Conservation (phyloP, 1,284 basidiomycete species). For the Apiotrichum sp. region DNA sequence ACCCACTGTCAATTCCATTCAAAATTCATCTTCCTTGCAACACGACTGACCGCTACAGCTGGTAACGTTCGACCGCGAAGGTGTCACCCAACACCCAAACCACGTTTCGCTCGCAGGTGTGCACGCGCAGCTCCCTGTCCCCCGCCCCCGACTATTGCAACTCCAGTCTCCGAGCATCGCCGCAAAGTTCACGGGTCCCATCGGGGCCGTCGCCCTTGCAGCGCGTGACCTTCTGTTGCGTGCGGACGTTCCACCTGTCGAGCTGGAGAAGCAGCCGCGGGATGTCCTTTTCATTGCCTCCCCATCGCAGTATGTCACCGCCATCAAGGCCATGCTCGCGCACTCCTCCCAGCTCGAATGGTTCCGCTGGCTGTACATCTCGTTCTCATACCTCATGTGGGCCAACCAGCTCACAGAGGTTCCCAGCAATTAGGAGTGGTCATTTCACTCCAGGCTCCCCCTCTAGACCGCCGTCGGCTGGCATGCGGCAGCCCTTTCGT, state of each 20-base stretch:
- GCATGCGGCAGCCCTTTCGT: too few relatives aligned
- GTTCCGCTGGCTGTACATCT: conserved; percentile 81
- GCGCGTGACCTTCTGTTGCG: conserved; percentile 45
- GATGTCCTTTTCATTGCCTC: conserved; percentile 51
- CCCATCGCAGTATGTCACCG: conserved; percentile 54
- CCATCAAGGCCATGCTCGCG: conserved; percentile 63
- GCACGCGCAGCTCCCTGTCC: conserved; percentile 22
- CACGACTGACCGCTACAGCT: conserved; percentile 54
- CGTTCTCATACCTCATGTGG: conserved; percentile 88
- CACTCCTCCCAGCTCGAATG: conserved; percentile 77
- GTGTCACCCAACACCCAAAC: conserved; percentile 84
- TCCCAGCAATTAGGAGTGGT: neutral
- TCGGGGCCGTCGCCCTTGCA: conserved; percentile 26
- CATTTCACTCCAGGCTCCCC: too few relatives aligned
- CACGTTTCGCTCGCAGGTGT: conserved; percentile 70
- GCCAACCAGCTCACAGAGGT: conserved; percentile 65
- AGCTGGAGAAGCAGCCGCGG: neutral
- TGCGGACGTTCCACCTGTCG: neutral
- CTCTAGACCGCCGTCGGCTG: too few relatives aligned
- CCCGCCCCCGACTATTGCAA: conserved; percentile 51
- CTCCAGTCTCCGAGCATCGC: conserved; percentile 57
- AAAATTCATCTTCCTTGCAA: neutral
- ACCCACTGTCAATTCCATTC: neutral
- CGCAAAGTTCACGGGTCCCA: conserved; percentile 49
- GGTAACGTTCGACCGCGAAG: conserved; percentile 78